These are phyloP conservation scores for Sporodiniella umbellata DNA, from an alignment of 371 early-diverging fungal genomes.

Conservation along the genomic window DNA sequence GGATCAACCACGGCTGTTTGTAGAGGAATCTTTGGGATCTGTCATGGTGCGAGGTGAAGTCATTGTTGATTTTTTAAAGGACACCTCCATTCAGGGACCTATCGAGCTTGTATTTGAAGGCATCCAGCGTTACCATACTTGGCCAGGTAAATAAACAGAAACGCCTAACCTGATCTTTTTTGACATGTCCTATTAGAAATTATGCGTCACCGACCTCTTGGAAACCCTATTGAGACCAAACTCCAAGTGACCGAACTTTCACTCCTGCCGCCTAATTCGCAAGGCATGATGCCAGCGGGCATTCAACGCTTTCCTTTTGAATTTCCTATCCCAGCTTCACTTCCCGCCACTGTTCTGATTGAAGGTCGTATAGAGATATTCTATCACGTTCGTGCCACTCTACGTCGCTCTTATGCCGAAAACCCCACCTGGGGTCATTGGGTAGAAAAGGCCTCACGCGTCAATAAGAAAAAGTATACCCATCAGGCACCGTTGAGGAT, in stretches of 20 bases:
- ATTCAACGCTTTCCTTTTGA: slow-evolving; percentile 44
- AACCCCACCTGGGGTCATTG: not conserved
- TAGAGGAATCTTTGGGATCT: slow-evolving; percentile 33
- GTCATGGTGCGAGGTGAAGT: slow-evolving; percentile 44
- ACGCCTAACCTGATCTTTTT: not conserved
- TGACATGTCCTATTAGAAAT: slow-evolving; percentile 22
- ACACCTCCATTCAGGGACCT: slow-evolving; percentile 36
- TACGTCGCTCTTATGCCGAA: slow-evolving; percentile 11
- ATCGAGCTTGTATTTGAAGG: slow-evolving; percentile 41
- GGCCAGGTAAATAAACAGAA: slow-evolving; percentile 24
- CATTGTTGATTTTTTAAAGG: slow-evolving; percentile 32
- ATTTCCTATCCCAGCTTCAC: slow-evolving; percentile 36
- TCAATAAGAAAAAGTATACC: slow-evolving; percentile 11
- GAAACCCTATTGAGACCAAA: slow-evolving; percentile 30
- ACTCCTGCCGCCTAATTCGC: slow-evolving; percentile 32
- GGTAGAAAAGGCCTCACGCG: slow-evolving; percentile 13
- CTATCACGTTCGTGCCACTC: slow-evolving; percentile 28
- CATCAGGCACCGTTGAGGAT: slow-evolving; percentile 13
- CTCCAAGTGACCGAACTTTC: slow-evolving; percentile 36
- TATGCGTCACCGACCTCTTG: slow-evolving; percentile 18
- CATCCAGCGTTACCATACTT: slow-evolving; percentile 35
- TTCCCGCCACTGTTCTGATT: slow-evolving; percentile 29
- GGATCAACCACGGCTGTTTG: slow-evolving; percentile 32
- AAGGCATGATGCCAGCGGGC: slow-evolving; percentile 42
- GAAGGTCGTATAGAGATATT: slow-evolving; percentile 32